Base-by-base conservation (phyloP, 768 basidiomycete genomes). In the Collybiopsis confluens region DNA sequence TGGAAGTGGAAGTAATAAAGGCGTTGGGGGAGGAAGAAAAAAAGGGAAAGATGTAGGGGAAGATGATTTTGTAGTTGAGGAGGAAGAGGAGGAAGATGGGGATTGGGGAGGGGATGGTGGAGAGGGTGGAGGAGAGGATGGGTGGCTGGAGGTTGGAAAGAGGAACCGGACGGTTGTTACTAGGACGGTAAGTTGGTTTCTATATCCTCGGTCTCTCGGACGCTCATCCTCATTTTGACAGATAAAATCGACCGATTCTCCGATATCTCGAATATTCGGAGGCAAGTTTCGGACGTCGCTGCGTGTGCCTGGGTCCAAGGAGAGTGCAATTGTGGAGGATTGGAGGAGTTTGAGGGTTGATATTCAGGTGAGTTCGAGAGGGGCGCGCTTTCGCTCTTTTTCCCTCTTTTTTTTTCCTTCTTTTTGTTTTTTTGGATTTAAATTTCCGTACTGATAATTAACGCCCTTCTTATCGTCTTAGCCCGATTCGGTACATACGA, bases 101-200 rank as follows among this genome's bases (percentile, higher is more conserved):
- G 30, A 33, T 33, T 5, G 30, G 5, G 6, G 30, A 33, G 30
- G 30, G 13, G 30, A 56, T 54, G 2, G 9, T 13, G 35, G 72
- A 74, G 21, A 79, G 81, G 69, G 72, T 27, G 64, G 66, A 11
- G 74, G 73, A 27, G 85, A 81, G 16, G 86, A 88, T 30, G 91
- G 86, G 1, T 98, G 96, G 96, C 68, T 89, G 23, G 95, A 99
- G 70, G 94, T 99, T 1, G 95, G 94, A 24, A 90, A 85, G 69
- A 85, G 84, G 64, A 96, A 97, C 62, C 80, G 86, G 61, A 81
- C 77, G 30, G 82, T 90, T 16, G 73, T 90, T 46, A 94, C 93
- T 2, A 75, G 95, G 52, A 87, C 85, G 40, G 90, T 92, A 59
- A 52, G 86, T 78, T 8, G 26, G 26, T 43, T 44, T 40, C 45